Base-by-base conservation (phyloP, 257 asterid genomes). In the Nicotiana tabacum region DNA sequence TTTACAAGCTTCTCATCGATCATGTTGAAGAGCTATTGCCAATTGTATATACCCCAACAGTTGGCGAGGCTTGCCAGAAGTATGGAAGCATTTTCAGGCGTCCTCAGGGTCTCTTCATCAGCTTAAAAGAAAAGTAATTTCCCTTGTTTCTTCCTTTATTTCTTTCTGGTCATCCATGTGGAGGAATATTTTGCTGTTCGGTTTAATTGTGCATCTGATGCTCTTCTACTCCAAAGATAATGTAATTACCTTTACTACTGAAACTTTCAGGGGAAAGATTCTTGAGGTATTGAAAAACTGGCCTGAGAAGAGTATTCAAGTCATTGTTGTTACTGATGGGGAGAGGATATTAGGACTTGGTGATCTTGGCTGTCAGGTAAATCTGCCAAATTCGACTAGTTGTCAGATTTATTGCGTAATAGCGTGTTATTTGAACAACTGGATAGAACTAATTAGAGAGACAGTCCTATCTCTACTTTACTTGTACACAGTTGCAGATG, bases 21-120 rank as follows among this genome's bases (percentile, higher is more conserved):
- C 83, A 95, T 82, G 97, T 95, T n/a, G 98, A 93, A 88, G 98
- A 95, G 84, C 90, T 95, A 66, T 94, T 95, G 66, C 99, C 99
- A 11, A 89, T 92, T 46, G 97, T 95, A 77, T 95, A 95, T 81
- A 95, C 99, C 62, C 99, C 99, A 9, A 89, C 90, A 46, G 99
- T 93, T 39, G 99, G 99, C 46, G 99, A 95, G 90, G 99, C 98
- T 61, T 95, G 99, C 87, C 98, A 95, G 90, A 95, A 93, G 87
- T 95, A 93, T 57, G 98, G 99, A 8, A 90, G 93, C 92, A 95
- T 95, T 78, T 95, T 92, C 88, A 89, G 91, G 83, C 97, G 98
- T 77, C 98, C 98, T 68, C 99, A 95, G 90, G 99, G 98, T 68
- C 97, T 95, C 69, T 95, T 83, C 82, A 93, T 95, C 91, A 93